Evolutionary conservation across 768 basidiomycete species (phyloP).

Genomic region (Coprinellus aureogranulatus): DNA sequence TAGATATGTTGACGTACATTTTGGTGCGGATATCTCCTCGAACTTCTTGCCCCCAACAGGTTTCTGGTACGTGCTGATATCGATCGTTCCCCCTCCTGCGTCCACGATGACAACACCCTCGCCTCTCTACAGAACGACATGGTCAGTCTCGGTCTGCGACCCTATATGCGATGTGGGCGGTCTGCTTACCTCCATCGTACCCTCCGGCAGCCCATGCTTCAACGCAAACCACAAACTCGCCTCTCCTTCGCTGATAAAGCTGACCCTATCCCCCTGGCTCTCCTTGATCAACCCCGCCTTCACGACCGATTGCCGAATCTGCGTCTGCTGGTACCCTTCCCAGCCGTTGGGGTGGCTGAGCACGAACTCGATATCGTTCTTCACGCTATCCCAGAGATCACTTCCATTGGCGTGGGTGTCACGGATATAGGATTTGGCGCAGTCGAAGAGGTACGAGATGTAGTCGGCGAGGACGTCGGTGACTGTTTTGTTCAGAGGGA

Average conservation of each 20-base stretch:
- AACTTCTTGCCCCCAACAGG: constrained; percentile 26
- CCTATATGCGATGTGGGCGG: background rate
- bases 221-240: constrained; percentile 10
- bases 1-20: constrained; percentile 34
- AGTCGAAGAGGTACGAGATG: constrained; percentile 12
- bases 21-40: constrained; percentile 46
- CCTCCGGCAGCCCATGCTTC: constrained; percentile 3
- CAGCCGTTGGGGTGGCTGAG: constrained; percentile 17
- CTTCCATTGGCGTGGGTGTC: constrained; percentile 10
- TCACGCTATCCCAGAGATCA: constrained; percentile 5
- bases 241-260: constrained; percentile 12
- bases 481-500: constrained; percentile 5
- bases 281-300: constrained; percentile 16
- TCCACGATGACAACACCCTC: constrained; percentile 53
- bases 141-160: background rate
- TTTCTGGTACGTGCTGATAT: constrained; percentile 49
- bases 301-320: constrained; percentile 12
- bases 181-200: constrained; percentile 6
- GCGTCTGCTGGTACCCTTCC: constrained; percentile 12
- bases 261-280: background rate
- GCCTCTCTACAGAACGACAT: constrained; percentile 30
- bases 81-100: constrained; percentile 61
- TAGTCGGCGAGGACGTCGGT: constrained; percentile 13
- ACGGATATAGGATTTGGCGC: constrained; percentile 9
- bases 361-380: constrained; percentile 24